phyloP scores from a whole-genome alignment of 352 stramenopile genomes.

The Globisporangium paddicum region DNA sequence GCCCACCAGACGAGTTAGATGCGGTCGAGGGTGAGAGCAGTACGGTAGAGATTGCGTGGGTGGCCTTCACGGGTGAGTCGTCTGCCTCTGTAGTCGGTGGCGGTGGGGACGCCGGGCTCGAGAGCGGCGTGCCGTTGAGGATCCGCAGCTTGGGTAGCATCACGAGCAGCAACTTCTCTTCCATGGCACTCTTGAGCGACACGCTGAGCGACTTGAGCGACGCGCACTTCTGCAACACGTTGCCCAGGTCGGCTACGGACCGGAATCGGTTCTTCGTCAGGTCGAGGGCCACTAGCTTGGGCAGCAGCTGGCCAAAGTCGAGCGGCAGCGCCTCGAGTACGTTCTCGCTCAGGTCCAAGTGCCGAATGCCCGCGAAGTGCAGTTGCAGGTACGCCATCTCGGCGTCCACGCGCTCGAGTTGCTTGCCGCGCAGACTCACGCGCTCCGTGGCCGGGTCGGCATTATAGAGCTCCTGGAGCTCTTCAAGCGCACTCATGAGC shows the following conservation, averaged over 20 bases:
- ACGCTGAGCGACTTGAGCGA: conserved; percentile 59
- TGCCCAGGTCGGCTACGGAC: conserved; percentile 34
- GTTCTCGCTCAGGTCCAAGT: conserved; percentile 63
- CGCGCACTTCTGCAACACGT: conserved; percentile 35
- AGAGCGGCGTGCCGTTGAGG: conserved; percentile 45
- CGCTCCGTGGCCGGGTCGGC: conserved; percentile 32
- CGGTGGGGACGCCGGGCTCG: conserved; percentile 8
- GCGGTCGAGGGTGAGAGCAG: conserved; percentile 8
- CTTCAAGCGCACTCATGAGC: conserved; percentile 33
- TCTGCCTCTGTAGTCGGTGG: conserved; percentile 10
- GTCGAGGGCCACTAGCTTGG: conserved; percentile 57
- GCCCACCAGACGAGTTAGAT: conserved; percentile 13
- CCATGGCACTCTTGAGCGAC: conserved; percentile 33
- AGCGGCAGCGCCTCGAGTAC: conserved; percentile 28
- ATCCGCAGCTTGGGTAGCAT: conserved; percentile 57
- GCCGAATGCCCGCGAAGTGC: conserved; percentile 39
- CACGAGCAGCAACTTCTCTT: conserved; percentile 47
- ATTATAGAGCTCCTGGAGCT: conserved; percentile 41
- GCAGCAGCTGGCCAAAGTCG: conserved; percentile 32
- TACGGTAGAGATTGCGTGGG: not conserved
- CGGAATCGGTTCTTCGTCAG: conserved; percentile 45
- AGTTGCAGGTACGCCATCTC: conserved; percentile 36
- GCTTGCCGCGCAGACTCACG: conserved; percentile 32
- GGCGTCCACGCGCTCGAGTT: conserved; percentile 25
- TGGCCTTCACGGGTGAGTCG: conserved; percentile 13